phyloP scores from a whole-genome alignment of 2,329 filamentous ascomycete species.

The Penicillium griseofulvum region DNA sequence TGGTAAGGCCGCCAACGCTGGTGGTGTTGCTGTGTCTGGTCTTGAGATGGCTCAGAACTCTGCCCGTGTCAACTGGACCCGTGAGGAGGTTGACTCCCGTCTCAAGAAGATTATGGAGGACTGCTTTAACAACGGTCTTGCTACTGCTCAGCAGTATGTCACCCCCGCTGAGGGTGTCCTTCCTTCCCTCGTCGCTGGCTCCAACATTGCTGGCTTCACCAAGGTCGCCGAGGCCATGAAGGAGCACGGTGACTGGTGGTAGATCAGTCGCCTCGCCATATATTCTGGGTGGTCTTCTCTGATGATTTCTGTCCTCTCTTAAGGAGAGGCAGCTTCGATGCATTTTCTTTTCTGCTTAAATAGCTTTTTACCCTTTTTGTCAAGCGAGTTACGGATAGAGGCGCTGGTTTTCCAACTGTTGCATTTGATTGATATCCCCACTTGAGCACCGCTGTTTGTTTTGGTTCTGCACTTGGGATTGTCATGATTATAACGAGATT shows the following conservation, averaged over 20 bases:
- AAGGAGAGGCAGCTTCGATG: constrained; percentile 14
- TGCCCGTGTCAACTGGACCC: constrained; percentile 76
- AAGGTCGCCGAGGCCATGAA: constrained; percentile 95
- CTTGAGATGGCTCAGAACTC: constrained; percentile 99
- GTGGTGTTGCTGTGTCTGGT: constrained; percentile 94
- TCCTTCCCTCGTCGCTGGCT: constrained; percentile 85
- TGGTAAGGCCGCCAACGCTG: constrained; percentile 95
- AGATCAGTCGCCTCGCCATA: constrained; percentile 17
- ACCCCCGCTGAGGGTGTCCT: constrained; percentile 74
- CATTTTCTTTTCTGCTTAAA: constrained; percentile 20
- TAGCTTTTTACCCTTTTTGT: constrained; percentile 18
- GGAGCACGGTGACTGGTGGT: constrained; percentile 95
- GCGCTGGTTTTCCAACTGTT: constrained; percentile 28
- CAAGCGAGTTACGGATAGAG: constrained; percentile 32
- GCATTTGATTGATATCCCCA: constrained; percentile 29
- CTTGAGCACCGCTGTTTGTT: constrained; percentile 20
- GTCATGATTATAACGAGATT: constrained; percentile 28
- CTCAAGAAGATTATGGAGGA: constrained; percentile 94
- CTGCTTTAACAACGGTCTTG: constrained; percentile 84
- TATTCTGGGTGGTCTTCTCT: constrained; percentile 2
- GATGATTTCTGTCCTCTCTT: constrained; percentile 17
- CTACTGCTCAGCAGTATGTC: constrained; percentile 87
- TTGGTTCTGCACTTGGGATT: constrained; percentile 16
- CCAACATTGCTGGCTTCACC: constrained; percentile 96
- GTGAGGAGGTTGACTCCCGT: constrained; percentile 85